Percentiles rank a stretch among this genome's conserved stretches.
These are phyloP conservation scores for Cladophialophora chaetospira DNA, from an alignment of 2,329 filamentous ascomycete species.

Conservation along the genomic window DNA sequence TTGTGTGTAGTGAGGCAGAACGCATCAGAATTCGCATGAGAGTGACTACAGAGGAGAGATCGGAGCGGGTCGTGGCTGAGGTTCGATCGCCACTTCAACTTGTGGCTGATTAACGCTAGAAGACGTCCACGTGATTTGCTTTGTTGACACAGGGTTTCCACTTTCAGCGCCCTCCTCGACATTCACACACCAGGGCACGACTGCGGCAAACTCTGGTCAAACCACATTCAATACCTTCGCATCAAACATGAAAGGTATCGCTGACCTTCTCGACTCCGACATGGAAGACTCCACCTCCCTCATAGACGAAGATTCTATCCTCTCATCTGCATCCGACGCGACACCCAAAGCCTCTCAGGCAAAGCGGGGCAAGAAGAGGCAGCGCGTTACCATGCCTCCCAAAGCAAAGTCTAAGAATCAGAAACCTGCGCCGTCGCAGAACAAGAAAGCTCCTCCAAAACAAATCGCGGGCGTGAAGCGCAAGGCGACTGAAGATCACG, in stretches of 20 bases:
- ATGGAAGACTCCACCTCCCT: conserved; percentile 44
- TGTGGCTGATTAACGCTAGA: too few relatives aligned
- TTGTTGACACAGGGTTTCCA: conserved; percentile 11
- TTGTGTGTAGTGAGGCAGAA: background rate
- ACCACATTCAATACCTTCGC: background rate
- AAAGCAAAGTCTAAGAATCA: conserved; percentile 42
- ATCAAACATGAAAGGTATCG: conserved; percentile 41
- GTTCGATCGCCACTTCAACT: too few relatives aligned
- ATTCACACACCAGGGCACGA: background rate
- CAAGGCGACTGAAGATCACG: conserved; percentile 44
- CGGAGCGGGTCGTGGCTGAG: too few relatives aligned
- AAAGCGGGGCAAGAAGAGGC: conserved; percentile 29
- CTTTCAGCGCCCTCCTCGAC: background rate
- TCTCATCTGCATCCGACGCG: conserved; percentile 30
- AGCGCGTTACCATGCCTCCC: conserved; percentile 35
- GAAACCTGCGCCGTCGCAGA: conserved; percentile 41
- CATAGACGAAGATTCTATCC: conserved; percentile 37
- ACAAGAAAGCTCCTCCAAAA: conserved; percentile 51
- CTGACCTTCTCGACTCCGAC: conserved; percentile 52
- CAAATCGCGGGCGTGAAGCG: conserved; percentile 36
- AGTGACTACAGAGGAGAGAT: background rate
- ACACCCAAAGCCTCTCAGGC: conserved; percentile 26
- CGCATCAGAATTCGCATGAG: background rate
- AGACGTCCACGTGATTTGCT: too few relatives aligned
- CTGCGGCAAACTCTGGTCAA: background rate